Conservation (phyloP, 495 filamentous ascomycete species). For the Talaromyces trachyspermus region DNA sequence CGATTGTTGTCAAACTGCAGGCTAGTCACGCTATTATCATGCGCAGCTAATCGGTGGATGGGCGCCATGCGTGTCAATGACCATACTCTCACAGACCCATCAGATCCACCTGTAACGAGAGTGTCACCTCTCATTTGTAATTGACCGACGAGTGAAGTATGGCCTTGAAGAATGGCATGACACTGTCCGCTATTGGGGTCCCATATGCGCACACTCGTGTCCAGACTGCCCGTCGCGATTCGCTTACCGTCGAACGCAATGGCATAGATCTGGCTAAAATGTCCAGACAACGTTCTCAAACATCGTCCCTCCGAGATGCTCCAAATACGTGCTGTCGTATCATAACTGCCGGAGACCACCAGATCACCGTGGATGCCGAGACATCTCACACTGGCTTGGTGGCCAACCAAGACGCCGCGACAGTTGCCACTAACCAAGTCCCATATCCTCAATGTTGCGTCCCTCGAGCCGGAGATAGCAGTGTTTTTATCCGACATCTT, state of each 20-base stretch:
- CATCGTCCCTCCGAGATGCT: conserved; percentile 91
- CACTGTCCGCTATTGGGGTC: conserved; percentile 83
- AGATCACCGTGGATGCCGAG: conserved; percentile 92
- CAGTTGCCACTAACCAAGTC: conserved; percentile 82
- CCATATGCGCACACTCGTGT: conserved; percentile 96
- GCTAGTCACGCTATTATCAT: conserved; percentile 96
- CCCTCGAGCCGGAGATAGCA: conserved; percentile 91
- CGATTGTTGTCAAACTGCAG: conserved; percentile 92
- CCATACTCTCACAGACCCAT: conserved; percentile 94
- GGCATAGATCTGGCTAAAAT: conserved; percentile 98
- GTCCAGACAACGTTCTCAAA: conserved; percentile 79
- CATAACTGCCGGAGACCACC: conserved; percentile 93
- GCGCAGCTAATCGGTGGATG: conserved; percentile 91
- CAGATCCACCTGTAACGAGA: conserved; percentile 90
- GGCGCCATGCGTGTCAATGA: conserved; percentile 79
- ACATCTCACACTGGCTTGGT: conserved; percentile 94
- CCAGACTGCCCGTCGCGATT: conserved; percentile 93
- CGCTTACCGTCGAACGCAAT: conserved; percentile 91
- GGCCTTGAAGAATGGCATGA: conserved; percentile 89
- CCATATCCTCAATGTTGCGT: conserved; percentile 93
- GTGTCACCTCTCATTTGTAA: conserved; percentile 91
- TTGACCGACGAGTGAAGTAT: conserved; percentile 95
- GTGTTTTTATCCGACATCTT: conserved; percentile 95
- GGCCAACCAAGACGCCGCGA: conserved; percentile 85
- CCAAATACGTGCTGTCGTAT: conserved; percentile 95